Conservation (phyloP, 2,329 filamentous ascomycete species). For the Coniella lustricola region DNA sequence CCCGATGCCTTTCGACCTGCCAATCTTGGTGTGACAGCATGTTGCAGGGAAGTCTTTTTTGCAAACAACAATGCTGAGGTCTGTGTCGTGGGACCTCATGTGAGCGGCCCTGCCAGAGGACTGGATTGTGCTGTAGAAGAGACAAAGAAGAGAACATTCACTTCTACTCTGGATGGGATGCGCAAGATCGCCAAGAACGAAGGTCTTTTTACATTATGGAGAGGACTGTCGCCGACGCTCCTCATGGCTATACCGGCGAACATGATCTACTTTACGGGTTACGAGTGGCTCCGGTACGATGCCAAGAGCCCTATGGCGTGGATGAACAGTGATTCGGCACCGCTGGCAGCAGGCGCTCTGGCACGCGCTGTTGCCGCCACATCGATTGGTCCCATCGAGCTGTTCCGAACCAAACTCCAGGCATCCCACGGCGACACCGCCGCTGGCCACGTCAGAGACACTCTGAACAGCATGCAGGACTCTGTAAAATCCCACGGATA, state of each 20-base stretch:
- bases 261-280: conserved; percentile 97
- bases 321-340: conserved; percentile 64
- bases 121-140: conserved; percentile 75
- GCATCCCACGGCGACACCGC: conserved; percentile 55
- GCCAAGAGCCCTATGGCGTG: conserved; percentile 63
- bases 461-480: conserved; percentile 64
- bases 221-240: conserved; percentile 87
- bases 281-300: conserved; percentile 84
- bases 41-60: conserved; percentile 96
- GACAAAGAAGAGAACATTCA: conserved; percentile 74
- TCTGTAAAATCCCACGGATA: conserved; percentile 78
- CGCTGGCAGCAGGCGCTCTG: conserved; percentile 69
- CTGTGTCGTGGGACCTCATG: conserved; percentile 65
- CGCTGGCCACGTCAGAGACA: conserved; percentile 69
- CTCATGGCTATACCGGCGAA: conserved; percentile 93
- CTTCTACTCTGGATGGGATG: conserved; percentile 84
- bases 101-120: conserved; percentile 37
- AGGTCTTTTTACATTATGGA: conserved; percentile 79
- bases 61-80: conserved; percentile 76
- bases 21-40: conserved; percentile 85
- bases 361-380: conserved; percentile 77
- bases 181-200: conserved; percentile 94
- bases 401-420: conserved; percentile 89
- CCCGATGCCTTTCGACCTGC: conserved; percentile 64
- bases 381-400: conserved; percentile 83